Evolutionary conservation across 1,139 yeast genomes (phyloP), one percentile per base, ranked within the genome.

Genomic region (Insectozyma bohioensis): DNA sequence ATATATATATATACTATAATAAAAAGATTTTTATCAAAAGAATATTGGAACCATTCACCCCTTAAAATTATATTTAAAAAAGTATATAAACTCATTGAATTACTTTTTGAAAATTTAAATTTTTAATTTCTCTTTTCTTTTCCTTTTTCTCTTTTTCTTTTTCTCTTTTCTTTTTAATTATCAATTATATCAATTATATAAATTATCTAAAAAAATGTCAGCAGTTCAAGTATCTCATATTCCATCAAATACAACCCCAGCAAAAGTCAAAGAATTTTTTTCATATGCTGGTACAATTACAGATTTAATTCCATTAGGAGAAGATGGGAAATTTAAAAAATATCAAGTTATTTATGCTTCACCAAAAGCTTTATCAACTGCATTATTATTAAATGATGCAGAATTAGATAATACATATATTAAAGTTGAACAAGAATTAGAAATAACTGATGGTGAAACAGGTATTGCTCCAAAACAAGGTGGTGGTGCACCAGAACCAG

Each of bases 251-350:
- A 74, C 81, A 28, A 54, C 80, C 12, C 65, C 73, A 35, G 69
- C 69, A 30, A 80, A 83, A 49, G 59, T 85, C 26, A 60, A 66
- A 33, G 85, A 82, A 41, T 85, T 85, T 61, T 84, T 85, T 58
- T 67, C 84, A 24, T 84, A 84, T 55, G 83, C 94, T 53, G 95
- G 95, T n/a, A 74, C 72, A 43, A 75, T 84, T 42, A 63, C 25
- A 14, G 31, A 34, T n/a, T 22, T 41, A 14, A 25, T 20, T 4
- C 33, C 37, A 17, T 25, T 35, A 16, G 34, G 33, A 22, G 37
- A 40, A 26, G 33, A 39, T 24, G 44, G 43, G 20, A 29, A 28
- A 12, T 64, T 31, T 60, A 63, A 45, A 48, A 66, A 15, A 71
- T 74, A 42, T 40, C 61, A 62, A 40, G 76, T 85, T 24, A 63